A percentile compares a stretch with the other conserved stretches of the same genome.
These are phyloP conservation scores for Chalciporus sp. DNA, from an alignment of 1,284 basidiomycete species.

Conservation along the genomic window DNA sequence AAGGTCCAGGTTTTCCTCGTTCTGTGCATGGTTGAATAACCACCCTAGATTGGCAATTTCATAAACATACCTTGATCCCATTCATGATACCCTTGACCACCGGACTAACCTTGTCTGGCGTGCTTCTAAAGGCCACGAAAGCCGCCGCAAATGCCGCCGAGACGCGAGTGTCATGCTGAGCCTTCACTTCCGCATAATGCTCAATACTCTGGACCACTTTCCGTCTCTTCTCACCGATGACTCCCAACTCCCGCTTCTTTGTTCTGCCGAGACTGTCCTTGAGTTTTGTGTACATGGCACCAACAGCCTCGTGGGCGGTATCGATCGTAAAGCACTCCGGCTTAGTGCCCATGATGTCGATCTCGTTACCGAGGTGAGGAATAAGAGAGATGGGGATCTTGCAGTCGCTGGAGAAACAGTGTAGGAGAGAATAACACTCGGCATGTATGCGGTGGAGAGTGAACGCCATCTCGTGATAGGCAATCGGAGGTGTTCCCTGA, in stretches of 20 bases:
- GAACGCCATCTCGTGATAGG: constrained; percentile 92
- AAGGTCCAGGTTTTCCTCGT: constrained; percentile 87
- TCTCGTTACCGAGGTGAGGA: constrained; percentile 76
- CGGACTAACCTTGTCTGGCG: constrained; percentile 93
- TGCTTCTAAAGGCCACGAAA: constrained; percentile 81
- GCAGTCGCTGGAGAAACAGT: constrained; percentile 83
- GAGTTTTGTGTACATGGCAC: constrained; percentile 72
- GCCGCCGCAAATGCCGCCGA: constrained; percentile 90
- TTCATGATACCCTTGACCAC: constrained; percentile 98
- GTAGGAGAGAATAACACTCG: constrained; percentile 82
- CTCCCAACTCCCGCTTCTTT: constrained; percentile 76
- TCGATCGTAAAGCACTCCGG: constrained; percentile 79
- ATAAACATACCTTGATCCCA: constrained; percentile 80
- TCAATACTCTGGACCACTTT: constrained; percentile 80
- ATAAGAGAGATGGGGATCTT: constrained; percentile 82
- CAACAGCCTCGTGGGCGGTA: constrained; percentile 75
- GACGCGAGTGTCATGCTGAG: constrained; percentile 86
- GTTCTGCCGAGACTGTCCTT: constrained; percentile 73
- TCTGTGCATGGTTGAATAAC: constrained; percentile 47
- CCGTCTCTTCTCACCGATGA: constrained; percentile 78
- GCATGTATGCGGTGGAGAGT: constrained; percentile 79
- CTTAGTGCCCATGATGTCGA: constrained; percentile 74
- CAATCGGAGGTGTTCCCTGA: constrained; percentile 72
- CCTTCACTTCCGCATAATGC: constrained; percentile 83
- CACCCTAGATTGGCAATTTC: neutral